These are phyloP conservation scores for Pseudocercospora cruenta DNA, from an alignment of 2,329 filamentous ascomycete species.

Conservation along the genomic window DNA sequence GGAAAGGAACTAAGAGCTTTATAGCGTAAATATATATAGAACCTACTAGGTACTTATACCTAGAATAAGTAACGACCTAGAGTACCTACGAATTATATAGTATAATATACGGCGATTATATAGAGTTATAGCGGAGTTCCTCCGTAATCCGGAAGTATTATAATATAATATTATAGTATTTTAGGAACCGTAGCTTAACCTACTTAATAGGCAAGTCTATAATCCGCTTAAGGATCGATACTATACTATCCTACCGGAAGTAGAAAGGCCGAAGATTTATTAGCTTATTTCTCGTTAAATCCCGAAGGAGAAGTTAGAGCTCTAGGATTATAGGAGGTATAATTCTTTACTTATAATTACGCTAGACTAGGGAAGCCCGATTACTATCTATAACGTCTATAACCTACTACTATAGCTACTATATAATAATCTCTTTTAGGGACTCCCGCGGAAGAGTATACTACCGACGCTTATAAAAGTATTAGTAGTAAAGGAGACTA, in stretches of 20 bases:
- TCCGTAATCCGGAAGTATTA: not conserved
- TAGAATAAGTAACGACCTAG: not conserved
- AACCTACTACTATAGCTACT: not conserved
- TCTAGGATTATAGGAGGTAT: constrained; percentile 1
- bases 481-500: not conserved
- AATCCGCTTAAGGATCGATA: not conserved
- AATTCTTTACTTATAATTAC: not conserved
- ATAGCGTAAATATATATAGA: not conserved
- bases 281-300: not conserved
- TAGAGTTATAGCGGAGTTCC: not conserved
- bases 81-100: not conserved
- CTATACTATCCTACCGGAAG: not conserved
- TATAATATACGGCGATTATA: not conserved
- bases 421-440: not conserved
- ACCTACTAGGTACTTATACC: not conserved
- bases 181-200: not conserved
- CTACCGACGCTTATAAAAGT: not conserved
- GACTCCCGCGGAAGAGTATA: not conserved
- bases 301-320: no score
- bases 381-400: constrained; percentile 1
- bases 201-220: not conserved
- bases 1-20: not conserved
- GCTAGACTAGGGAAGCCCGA: not conserved
- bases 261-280: not conserved
- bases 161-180: not conserved